phyloP scores from a whole-genome alignment of 139 green algal genomes.

The Microglena sp. region DNA sequence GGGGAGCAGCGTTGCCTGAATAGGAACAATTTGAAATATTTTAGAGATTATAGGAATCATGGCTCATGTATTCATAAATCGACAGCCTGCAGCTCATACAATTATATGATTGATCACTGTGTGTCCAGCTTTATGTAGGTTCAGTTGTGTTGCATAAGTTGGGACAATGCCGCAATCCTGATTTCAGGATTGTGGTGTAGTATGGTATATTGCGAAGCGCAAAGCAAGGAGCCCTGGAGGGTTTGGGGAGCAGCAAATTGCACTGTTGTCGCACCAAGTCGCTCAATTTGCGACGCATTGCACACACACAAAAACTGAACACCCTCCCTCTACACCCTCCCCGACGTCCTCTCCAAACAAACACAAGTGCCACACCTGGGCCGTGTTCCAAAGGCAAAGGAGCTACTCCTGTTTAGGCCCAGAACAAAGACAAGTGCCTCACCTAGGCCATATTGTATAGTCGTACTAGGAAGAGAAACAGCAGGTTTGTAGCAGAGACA shows the following conservation, averaged over 20 bases:
- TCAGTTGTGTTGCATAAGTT: too few relatives aligned
- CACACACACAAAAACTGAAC: neutral
- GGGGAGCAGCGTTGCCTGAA: constrained; percentile 54
- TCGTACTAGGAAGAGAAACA: constrained; percentile 50
- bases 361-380: neutral
- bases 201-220: neutral
- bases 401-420: neutral
- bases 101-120: too few relatives aligned
- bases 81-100: too few relatives aligned
- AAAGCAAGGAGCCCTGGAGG: neutral
- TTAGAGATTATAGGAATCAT: too few relatives aligned
- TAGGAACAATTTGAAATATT: too few relatives aligned
- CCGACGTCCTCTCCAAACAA: neutral
- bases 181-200: too few relatives aligned
- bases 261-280: too few relatives aligned
- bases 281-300: too few relatives aligned
- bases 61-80: too few relatives aligned
- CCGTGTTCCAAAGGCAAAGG: neutral
- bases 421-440: neutral
- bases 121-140: too few relatives aligned
- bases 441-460: constrained; percentile 50
- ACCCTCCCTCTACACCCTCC: neutral
- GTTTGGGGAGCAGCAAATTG: too few relatives aligned
- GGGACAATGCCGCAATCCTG: too few relatives aligned
- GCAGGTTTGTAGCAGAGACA: constrained; percentile 40